Evolutionary conservation across 2,329 filamentous ascomycete species (phyloP), one percentile per base, ranked within the genome.

Genomic region (Calonectria naviculata): DNA sequence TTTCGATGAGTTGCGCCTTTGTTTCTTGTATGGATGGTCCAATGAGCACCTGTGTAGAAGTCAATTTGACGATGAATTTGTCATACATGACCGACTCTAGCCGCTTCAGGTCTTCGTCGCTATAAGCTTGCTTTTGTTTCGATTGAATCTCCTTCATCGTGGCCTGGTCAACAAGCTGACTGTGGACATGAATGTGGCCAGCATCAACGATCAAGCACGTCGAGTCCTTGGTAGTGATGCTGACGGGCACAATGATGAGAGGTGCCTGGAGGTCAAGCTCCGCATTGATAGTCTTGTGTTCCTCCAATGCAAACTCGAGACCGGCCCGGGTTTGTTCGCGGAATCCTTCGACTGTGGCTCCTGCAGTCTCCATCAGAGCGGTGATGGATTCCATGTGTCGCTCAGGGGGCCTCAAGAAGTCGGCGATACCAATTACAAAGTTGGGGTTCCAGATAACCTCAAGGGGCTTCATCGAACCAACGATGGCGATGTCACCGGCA

Each of bases 301-400:
- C 97, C 79, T 98, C 94, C 4, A 99, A 86, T 0, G 97, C 97
- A 83, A 98, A 99, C 82, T 99, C 95, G 38, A 99, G 89, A 29
- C 97, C 96, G 61, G 97, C 96, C 81, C 97, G 91, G 5, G 97
- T 99, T 84, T 99, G 97, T 81, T 98, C 95, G 38, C 97, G 91
- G 70, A 99, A 88, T 9, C 95, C 96, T 83, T 99, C 96, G 0
- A 99, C 96, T 0, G 97, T 99, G 2, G 96, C 96, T 28, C 97
- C 95, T 6, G 97, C 97, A 56, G 93, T 95, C 83, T 99, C 97
- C 92, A 99, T 94, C 67, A 99, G 88, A 2, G 97, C 97, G 15
- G 92, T 93, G 76, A 99, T 98, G 12, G 97, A 99, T 80, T 99
- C 97, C 95, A 99, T 98, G 81, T 99, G 97, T 62, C 95, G 90